Evolutionary conservation across 1,139 yeast species (phyloP), one percentile per base, ranked within the genome.

Genomic region (Suhomyces terraborum): DNA sequence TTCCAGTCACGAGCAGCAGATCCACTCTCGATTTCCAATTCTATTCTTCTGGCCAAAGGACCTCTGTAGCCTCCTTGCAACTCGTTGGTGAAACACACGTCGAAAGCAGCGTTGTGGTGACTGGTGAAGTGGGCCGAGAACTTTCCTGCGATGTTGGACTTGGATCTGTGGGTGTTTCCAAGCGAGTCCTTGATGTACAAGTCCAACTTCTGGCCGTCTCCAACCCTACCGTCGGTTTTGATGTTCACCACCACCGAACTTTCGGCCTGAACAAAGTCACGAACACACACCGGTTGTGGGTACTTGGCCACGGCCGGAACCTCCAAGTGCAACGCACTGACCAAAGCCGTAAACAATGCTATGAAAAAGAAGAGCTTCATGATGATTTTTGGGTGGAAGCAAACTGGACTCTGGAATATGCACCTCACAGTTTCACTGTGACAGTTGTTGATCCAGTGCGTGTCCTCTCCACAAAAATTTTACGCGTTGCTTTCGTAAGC

Each of bases 1-100:
- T 88, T 88, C 98, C 98, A 93, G 67, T 93, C 98, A 66, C 98
- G 84, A 29, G 98, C 98, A 54, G 91, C 88, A 41, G 97, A 87
- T 24, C 98, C 98, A 50, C 91, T 84, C 65, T 93, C 98, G 45
- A 93, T 85, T 52, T 91, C 97, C 57, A 93, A 73, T 59, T 89
- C 97, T 53, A 93, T 73, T 43, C 83, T 82, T 65, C 91, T 78
- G 34, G 69, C 61, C 36, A 48, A 32, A 12, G 36, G 31, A 10
- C 46, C 49, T 43, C 66, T 64, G 45, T 63, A 55, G 38, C 63
- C 60, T 24, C 66, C 62, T 45, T 78, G 75, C 49, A 69, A 56
- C 41, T 69, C 63, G 64, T 93, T 93, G 49, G 83, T 85, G 67
- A 93, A 87, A 66, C 98, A 93, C 39, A 93, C 80, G 62, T 93